Base-by-base conservation (phyloP, 148 eudicot species). In the Cornus florida region DNA sequence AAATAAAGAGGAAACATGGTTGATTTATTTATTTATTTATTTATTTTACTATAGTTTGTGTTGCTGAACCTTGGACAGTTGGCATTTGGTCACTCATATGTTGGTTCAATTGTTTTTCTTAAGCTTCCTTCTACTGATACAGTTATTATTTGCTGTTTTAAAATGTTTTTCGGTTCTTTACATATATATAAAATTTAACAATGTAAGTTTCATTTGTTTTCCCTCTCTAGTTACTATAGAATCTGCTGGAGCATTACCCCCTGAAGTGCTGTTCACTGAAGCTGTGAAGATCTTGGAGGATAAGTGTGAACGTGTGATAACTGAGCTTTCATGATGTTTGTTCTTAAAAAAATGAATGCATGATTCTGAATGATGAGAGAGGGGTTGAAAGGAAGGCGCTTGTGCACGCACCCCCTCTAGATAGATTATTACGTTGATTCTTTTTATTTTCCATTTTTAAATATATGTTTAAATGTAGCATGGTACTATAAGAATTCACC, bases 231-330 rank as follows among this genome's bases (percentile, higher is more conserved):
- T 95, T 81, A 90, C 93, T 10, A 91, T 95, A 46, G 98, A 95
- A 78, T 90, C 98, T 53, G 91, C 97, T 16, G 98, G 97, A 86
- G 94, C 97, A 75, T 85, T 95, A 75, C 88, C 98, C 50, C 98
- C 98, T 9, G 97, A 95, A 80, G 90, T 82, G 75, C 93, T 95
- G 64, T 93, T 95, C 83, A 92, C 92, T 0, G 97, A 95, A 89
- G 98, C 97, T 80, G 92, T 92, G 77, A 89, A 93, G 90, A 91
- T 95, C 50, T 84, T 93, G 89, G 94, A 92, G 90, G 97, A 89
- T 73, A 95, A 95, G 83, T 95, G 97, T 71, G 91, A 78, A 79
- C 86, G 93, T 24, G 86, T 93, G 67, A 89, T 95, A 73, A 90
- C 91, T 0, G 97, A 89, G 84, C 90, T 95, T 79, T 93, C 97